Evolutionary conservation across 2,329 filamentous ascomycete genomes (phyloP), one percentile per base, ranked within the genome.

Genomic region (Penicillium sp.): DNA sequence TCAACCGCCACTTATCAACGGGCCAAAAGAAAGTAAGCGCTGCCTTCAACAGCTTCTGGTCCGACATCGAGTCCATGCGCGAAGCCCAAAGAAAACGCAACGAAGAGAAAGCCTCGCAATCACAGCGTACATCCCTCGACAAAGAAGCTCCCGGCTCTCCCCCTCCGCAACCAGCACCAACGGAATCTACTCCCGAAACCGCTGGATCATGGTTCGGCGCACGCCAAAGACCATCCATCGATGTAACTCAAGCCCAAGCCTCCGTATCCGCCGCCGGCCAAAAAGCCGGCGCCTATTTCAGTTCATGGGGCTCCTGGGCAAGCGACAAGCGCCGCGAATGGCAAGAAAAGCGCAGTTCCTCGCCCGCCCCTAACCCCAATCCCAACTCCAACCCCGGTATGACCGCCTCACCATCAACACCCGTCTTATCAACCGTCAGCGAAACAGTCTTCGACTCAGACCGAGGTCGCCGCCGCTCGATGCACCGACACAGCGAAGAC

Each of bases 1-100:
- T 98, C 2, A 92, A 92, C n/a, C 89, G 93, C 63, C 93, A 96
- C 70, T 77, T 97, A n/a, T 91, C 91, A 4, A 92, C 90, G 0
- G 93, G 95, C 0, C 89, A 91, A 59, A 92, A 95, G 71, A 96
- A 94, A 79, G 91, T 96, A 0, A 93, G 90, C 22, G 90, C 88
- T 4, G 89, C 95, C 40, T 92, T 97, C 77, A 96, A 91, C 75
- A 93, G 88, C 72, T 83, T 98, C 30, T 98, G 96, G 83, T 87
- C 92, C 0, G 94, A 98, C 70, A 91, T 98, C 79, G 94, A 98
- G 76, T 81, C 87, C 2, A 86, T 92, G 79, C 85, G 91, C 15
- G 91, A 93, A 78, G 85, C 87, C 17, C 91, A 93, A 75, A 83
- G 87, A 60, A 88, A 86, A 64, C 72, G 67, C 56, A 78, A 74